Evolutionary conservation across 140 eudicot species (phyloP).

Genomic region (Flaveria floridana): DNA sequence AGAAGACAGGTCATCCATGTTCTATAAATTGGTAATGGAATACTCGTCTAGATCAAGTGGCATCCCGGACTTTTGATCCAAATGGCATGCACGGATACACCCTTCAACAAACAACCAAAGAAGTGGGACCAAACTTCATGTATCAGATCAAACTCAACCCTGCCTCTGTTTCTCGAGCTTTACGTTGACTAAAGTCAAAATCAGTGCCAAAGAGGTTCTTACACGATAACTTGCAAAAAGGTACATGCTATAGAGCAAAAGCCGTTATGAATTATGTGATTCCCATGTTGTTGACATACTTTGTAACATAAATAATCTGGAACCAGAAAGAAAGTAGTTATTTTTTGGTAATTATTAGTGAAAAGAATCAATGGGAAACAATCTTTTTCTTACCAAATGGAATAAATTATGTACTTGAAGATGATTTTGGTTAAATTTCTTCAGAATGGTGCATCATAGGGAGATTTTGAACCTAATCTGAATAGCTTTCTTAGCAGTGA

Average conservation of each 20-base stretch:
- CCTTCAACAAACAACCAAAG: conserved; percentile 31
- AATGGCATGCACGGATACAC: conserved; percentile 23
- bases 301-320: conserved; percentile 50
- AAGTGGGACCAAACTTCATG: conserved; percentile 28
- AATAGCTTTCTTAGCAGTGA: neutral
- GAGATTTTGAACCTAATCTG: conserved; percentile 4
- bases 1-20: conserved; percentile 80
- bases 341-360: conserved; percentile 39
- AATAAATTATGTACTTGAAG: conserved; percentile 24
- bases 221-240: conserved; percentile 22
- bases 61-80: conserved; percentile 50
- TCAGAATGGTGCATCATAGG: conserved; percentile 1
- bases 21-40: conserved; percentile 74
- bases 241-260: conserved; percentile 32
- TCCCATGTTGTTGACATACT: conserved; percentile 42
- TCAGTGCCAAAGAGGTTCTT: conserved; percentile 31
- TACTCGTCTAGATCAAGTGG: conserved; percentile 77
- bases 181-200: conserved; percentile 30
- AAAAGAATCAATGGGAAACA: conserved; percentile 32
- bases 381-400: conserved; percentile 29
- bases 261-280: conserved; percentile 35
- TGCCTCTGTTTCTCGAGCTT: conserved; percentile 34
- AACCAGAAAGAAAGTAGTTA: conserved; percentile 22
- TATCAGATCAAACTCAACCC: conserved; percentile 22
- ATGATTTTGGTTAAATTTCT: conserved; percentile 25